Base-by-base conservation (phyloP, 257 asterid genomes). In the Lycium barbarum region DNA sequence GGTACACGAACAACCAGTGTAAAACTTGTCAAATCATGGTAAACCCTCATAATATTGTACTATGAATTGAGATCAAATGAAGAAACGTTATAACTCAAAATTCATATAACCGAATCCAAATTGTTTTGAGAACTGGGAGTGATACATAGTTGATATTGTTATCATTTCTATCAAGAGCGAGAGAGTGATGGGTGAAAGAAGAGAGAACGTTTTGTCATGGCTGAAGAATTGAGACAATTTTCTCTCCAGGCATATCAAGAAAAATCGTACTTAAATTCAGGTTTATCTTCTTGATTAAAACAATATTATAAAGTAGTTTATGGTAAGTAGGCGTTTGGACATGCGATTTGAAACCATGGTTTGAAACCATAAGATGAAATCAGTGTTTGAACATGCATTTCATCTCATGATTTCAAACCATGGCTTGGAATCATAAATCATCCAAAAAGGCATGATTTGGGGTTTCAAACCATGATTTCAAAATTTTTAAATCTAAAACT, bases 151-250 rank as follows among this genome's bases (percentile, higher is more conserved):
- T 72, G 4, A 11, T 43, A 1, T 47, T 18, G 15, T 40, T 66
- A 66, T 35, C 47, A 72, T 43, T 45, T 73, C 58, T 38, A 45
- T 45, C 59, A n/a, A n/a, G 59, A 73, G 38, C n/a, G 80, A n/a
- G 80, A 45, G 38, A 45, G 5, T 45, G 36, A 11, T n/a, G 40
- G 38, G 22, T n/a, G 80, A 22, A 12, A 22, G 40, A 20, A 22
- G 61, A 49, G 62, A 49, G 7, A 49, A 47, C 40, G 9, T 11
- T 11, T 12, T 20, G 40, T 74, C 20, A 74, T 20, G 81, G 20
- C 61, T 6, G 40, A 49, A 49, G 61, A 73, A 47, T 20, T 20
- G 38, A 74, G 49, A 20, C 62, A 51, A 2, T 47, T 62, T 47
- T 87, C 59, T 17, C 79, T 17, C 17, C 17, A 15, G 7, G 13